Evolutionary conservation across 1,284 basidiomycete genomes (phyloP).

Genomic region (Apiotrichum sp.): DNA sequence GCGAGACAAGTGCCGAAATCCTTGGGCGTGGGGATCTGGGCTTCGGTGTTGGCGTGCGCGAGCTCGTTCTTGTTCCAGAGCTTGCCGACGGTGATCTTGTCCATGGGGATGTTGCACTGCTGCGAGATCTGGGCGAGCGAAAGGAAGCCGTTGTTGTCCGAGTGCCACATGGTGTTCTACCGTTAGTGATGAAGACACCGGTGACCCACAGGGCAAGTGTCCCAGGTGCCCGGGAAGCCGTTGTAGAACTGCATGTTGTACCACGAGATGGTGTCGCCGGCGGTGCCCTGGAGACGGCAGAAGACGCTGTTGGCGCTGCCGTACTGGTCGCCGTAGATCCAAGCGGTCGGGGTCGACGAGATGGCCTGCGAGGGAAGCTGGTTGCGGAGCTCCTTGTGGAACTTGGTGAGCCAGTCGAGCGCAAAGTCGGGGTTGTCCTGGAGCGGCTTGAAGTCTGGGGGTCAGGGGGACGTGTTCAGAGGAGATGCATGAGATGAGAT

Average conservation of each 20-base stretch:
- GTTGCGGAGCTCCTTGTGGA: slow-evolving; percentile 40
- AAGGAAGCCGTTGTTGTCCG: slow-evolving; percentile 10
- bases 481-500: no score
- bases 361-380: slow-evolving; percentile 39
- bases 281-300: slow-evolving; percentile 31
- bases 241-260: slow-evolving; percentile 49
- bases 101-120: slow-evolving; percentile 13
- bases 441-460: slow-evolving; percentile 10
- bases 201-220: slow-evolving; percentile 15
- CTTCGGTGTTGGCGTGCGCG: slow-evolving; percentile 5
- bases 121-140: slow-evolving; percentile 12
- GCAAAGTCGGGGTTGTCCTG: slow-evolving; percentile 7
- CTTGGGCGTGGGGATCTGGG: slow-evolving; percentile 8
- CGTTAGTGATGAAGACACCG: neutral
- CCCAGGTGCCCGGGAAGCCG: slow-evolving; percentile 13
- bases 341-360: slow-evolving; percentile 32
- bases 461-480: no score
- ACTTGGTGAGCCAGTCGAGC: slow-evolving; percentile 21
- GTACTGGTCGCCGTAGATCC: slow-evolving; percentile 16
- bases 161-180: slow-evolving; percentile 7
- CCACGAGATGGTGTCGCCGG: slow-evolving; percentile 24
- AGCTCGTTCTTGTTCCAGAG: slow-evolving; percentile 14
- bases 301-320: slow-evolving; percentile 25
- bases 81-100: slow-evolving; percentile 13
- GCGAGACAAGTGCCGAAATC: slow-evolving; percentile 12